Evolutionary conservation across 257 asterid genomes (phyloP).

Genomic region (Capsicum baccatum): DNA sequence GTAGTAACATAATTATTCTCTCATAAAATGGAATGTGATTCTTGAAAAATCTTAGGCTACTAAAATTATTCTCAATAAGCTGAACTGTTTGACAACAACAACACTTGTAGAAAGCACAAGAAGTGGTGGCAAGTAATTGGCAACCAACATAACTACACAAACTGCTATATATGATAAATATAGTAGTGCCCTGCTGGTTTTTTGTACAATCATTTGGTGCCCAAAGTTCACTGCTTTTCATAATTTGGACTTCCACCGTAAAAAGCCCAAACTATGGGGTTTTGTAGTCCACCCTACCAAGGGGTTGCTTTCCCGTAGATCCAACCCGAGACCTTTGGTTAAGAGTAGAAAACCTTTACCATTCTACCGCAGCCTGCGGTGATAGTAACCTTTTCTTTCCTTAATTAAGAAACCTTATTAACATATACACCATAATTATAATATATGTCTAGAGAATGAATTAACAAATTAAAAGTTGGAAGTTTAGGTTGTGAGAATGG

Average conservation of each 20-base stretch:
- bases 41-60: not conserved
- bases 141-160: not conserved
- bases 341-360: not conserved
- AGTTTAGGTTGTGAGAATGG: constrained; percentile 32
- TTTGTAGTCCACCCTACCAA: not conserved
- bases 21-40: not conserved
- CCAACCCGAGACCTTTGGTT: not conserved
- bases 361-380: not conserved
- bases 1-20: not conserved
- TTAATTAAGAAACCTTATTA: not conserved
- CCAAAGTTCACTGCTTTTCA: not conserved
- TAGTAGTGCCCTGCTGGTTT: not conserved
- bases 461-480: not conserved
- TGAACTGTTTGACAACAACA: not conserved
- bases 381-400: not conserved
- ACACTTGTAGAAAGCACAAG: not conserved
- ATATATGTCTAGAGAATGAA: not conserved
- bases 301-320: not conserved
- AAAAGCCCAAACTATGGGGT: not conserved
- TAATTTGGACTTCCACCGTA: not conserved
- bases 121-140: not conserved
- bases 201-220: not conserved
- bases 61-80: not conserved
- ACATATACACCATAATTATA: not conserved
- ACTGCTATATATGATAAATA: not conserved